Base-by-base conservation (phyloP, 2,329 filamentous ascomycete genomes). In the Fusarium algeriense region DNA sequence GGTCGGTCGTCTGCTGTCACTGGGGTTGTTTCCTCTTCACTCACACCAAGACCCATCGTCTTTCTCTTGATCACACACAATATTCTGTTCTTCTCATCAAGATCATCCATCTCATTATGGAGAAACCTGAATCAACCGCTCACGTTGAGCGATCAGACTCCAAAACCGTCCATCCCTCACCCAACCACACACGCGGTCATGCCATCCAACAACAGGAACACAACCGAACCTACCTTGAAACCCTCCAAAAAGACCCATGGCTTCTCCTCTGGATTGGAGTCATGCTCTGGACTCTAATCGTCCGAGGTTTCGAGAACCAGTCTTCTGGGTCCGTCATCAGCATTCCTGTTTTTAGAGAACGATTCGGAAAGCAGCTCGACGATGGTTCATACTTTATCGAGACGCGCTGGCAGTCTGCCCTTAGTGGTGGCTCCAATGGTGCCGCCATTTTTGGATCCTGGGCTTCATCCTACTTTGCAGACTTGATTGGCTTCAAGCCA, bases 251-350 rank as follows among this genome's bases (percentile, higher is more conserved):
- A 6, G 77, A 78, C 28, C 77, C 77, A 20, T 71, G 74, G 64
- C 76, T 78, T 17, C 64, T 78, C 1, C 70, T 78, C 34, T 78
- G 76, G 77, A 76, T 77, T 3, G 76, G 71, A 3, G 75, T 78
- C 6, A 78, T 78, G 77, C 74, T 78, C 7, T 78, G 75, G 76
- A 78, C 76, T 1, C 52, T 78, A 12, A 75, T 77, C 20, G 75
- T 78, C 4, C 76, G 76, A 7, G 76, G 76, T 4, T 78, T 78
- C 50, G 76, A 78, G 46, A 73, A 63, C 49, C 73, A 74, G 28
- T 70, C 77, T 1, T 76, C 77, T 2, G 73, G 77, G 6, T 56
- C 61, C 0, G 67, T 74, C 3, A 69, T 75, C 19, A 71, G 72
- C 4, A 74, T 74, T 10, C 72, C 72, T 2, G 50, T 65, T 1